Evolutionary conservation across 2,329 filamentous ascomycete species (phyloP).

Genomic region (Madurella mycetomatis): DNA sequence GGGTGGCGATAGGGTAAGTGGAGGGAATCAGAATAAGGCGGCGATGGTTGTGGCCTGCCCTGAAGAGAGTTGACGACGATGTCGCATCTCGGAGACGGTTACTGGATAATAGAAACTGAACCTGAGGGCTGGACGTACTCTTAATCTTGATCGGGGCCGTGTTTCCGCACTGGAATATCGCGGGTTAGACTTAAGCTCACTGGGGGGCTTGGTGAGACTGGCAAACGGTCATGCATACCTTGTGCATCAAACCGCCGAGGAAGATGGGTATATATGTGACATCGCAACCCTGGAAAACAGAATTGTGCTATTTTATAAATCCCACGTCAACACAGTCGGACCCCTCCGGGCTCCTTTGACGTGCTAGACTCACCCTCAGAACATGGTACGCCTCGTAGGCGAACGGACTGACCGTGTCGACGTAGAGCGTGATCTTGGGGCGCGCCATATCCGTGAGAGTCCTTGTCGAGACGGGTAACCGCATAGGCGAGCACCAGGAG

Average conservation of each 20-base stretch:
- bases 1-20: not conserved
- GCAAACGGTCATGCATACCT: constrained; percentile 19
- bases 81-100: too few relatives aligned
- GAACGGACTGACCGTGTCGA: constrained; percentile 40
- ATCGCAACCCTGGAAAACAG: constrained; percentile 29
- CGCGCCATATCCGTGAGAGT: constrained; percentile 10
- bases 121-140: constrained; percentile 27
- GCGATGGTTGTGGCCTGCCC: not conserved
- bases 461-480: not conserved
- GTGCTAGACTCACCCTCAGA: constrained; percentile 31
- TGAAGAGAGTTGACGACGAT: not conserved
- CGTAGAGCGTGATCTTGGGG: constrained; percentile 35
- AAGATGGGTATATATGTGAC: constrained; percentile 37
- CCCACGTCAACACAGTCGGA: not conserved
- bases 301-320: constrained; percentile 28
- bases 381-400: constrained; percentile 37
- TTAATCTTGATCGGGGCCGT: constrained; percentile 35
- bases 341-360: too few relatives aligned
- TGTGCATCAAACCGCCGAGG: constrained; percentile 36
- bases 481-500: not conserved
- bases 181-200: not conserved
- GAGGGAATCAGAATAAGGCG: not conserved
- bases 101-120: not conserved
- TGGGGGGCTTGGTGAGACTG: not conserved
- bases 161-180: constrained; percentile 30